Conservation (phyloP, 176 grass and related monocot species). For the Cenchrus fungigraminus region DNA sequence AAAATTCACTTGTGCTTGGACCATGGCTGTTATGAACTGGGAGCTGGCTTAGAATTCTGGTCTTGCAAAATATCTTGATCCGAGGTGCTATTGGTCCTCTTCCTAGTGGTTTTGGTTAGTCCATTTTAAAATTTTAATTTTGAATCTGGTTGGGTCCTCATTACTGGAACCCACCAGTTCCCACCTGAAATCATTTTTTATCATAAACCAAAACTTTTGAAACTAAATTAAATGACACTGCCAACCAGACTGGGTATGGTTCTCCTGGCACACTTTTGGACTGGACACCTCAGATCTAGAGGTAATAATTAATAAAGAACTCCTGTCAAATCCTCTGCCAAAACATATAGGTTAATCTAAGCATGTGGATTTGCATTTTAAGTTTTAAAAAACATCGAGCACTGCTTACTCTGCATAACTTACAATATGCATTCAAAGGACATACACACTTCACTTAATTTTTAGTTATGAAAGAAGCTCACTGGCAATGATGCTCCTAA, state of each 20-base stretch:
- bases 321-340: not conserved
- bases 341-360: conserved; percentile 7
- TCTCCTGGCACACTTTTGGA: not conserved
- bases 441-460: not conserved
- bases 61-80: not conserved
- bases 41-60: not conserved
- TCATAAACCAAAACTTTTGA: not conserved
- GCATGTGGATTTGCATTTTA: not conserved
- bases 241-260: not conserved
- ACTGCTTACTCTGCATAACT: not conserved
- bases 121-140: not conserved
- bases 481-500: not conserved
- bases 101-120: not conserved
- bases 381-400: conserved; percentile 1
- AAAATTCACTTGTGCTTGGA: not conserved
- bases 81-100: not conserved
- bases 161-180: not conserved
- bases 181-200: not conserved
- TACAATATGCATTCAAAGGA: not conserved
- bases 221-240: not conserved
- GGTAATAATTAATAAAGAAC: not conserved
- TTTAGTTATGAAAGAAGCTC: not conserved
- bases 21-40: not conserved
- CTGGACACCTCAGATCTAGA: not conserved
- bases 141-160: not conserved